Evolutionary conservation across 169 alveolate genomes (phyloP).

Genomic region (Neospora caninum): DNA sequence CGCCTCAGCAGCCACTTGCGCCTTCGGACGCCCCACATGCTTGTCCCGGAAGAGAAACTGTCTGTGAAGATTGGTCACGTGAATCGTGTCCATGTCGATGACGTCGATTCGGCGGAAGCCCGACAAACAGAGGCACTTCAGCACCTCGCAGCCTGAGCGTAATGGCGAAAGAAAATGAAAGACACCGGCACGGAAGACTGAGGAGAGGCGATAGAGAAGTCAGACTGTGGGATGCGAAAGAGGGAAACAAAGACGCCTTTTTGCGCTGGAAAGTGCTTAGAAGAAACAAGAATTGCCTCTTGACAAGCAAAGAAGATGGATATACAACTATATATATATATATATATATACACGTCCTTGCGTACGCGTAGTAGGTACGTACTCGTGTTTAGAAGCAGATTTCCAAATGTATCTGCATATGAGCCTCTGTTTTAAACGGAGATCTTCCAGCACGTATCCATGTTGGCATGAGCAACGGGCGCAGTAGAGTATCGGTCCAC

Average conservation of each 20-base stretch:
- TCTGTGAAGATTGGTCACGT: constrained; percentile 96
- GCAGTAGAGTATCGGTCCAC: too few relatives aligned
- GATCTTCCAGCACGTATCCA: too few relatives aligned
- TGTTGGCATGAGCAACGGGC: too few relatives aligned
- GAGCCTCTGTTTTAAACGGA: too few relatives aligned
- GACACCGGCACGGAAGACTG: background rate
- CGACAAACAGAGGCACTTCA: constrained; percentile 91
- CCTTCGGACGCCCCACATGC: constrained; percentile 89
- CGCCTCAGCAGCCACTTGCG: constrained; percentile 88
- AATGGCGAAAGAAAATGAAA: background rate
- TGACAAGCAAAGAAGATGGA: too few relatives aligned
- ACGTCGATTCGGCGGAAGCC: constrained; percentile 93
- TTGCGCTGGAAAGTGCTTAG: too few relatives aligned
- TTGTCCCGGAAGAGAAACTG: constrained; percentile 87
- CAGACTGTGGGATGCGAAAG: background rate
- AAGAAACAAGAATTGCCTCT: too few relatives aligned
- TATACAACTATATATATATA: too few relatives aligned
- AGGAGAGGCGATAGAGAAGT: background rate
- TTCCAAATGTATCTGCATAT: too few relatives aligned
- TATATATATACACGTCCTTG: too few relatives aligned
- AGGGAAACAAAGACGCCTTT: background rate
- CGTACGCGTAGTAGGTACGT: too few relatives aligned
- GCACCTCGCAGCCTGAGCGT: constrained; percentile 94
- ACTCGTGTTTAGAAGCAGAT: too few relatives aligned
- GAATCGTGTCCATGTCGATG: constrained; percentile 96